Base-by-base conservation (phyloP, 2,329 filamentous ascomycete genomes). In the Cadophora luteo-olivacea region DNA sequence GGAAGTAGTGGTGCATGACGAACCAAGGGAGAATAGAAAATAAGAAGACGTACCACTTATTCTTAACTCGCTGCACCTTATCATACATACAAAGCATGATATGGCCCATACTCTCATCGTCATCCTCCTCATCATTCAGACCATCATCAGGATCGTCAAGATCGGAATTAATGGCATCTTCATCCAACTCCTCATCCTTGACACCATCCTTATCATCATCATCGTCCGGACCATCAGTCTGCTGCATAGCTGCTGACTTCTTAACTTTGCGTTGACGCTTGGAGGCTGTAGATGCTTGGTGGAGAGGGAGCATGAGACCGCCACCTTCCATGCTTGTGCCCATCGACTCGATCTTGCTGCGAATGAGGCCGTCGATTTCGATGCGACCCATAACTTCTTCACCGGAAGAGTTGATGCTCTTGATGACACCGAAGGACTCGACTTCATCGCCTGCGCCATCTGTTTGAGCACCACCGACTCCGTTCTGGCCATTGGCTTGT, bases 51-150 rank as follows among this genome's bases (percentile, higher is more conserved):
- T 79, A 90, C 92, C 92, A 96, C 88, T 96, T 99, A 83, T 98
- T 99, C 89, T 99, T 99, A 77, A 98, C 96, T 60, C 96, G 88
- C 82, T 98, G 95, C 11, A 99, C 96, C 84, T 99, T 99, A 84
- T 99, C 96, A 79, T 99, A 99, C 79, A 97, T 97, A 84, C 96
- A 99, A 51, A 99, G 89, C 92, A 99, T 98, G 78, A 97, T 94
- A 75, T 97, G 92, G 0, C 91, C 90, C 72, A 92, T 87, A 45
- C 90, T 88, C 54, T 97, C 94, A 69, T 97, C 93, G 16, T 94
- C 92, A 62, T 96, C 94, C 41, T 96, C 93, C 29, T 95, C 92
- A 29, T 96, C 93, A 36, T 92, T 90, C 22, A 89, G 82, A 12
- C 93, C 90, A 70, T 98, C 96, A 71, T 98, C 94, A 0, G 94